Percentiles rank a stretch among this genome's conserved stretches.
These are phyloP conservation scores for Cucurbita argyrosperma DNA, from an alignment of 306 rosid species.

Conservation along the genomic window DNA sequence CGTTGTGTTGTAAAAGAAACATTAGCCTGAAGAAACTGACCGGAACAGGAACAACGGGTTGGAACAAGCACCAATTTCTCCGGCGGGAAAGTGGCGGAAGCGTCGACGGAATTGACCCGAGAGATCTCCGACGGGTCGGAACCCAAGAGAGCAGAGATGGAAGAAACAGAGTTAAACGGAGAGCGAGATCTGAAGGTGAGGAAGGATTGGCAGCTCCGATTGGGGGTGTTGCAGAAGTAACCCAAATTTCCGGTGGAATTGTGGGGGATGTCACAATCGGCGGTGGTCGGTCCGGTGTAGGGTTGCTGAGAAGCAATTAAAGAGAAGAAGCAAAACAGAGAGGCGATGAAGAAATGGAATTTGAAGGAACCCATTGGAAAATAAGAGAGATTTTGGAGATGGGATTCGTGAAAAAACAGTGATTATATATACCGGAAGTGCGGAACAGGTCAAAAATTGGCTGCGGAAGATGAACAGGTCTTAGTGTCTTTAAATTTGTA, in stretches of 20 bases:
- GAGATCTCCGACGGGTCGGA: constrained; percentile 49
- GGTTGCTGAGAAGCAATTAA: constrained; percentile 51
- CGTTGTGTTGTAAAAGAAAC: constrained; percentile 21
- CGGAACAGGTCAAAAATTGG: background rate
- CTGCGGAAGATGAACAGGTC: background rate
- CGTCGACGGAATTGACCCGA: constrained; percentile 32
- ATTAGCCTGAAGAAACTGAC: constrained; percentile 53
- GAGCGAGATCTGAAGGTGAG: constrained; percentile 67
- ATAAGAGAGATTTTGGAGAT: background rate
- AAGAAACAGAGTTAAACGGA: constrained; percentile 40
- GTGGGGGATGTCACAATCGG: constrained; percentile 25
- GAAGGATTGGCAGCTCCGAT: constrained; percentile 52
- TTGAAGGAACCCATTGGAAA: constrained; percentile 24
- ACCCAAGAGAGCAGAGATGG: constrained; percentile 41
- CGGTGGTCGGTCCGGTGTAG: constrained; percentile 37
- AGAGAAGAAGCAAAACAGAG: constrained; percentile 12
- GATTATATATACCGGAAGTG: background rate
- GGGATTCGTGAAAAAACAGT: background rate
- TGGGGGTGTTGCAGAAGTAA: constrained; percentile 47
- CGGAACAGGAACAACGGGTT: constrained; percentile 53
- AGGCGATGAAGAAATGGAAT: constrained; percentile 8
- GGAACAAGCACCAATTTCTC: constrained; percentile 58
- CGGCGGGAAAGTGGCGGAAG: constrained; percentile 26
- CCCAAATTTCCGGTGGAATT: constrained; percentile 41
- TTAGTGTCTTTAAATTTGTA: background rate